A percentile compares a stretch with the other conserved stretches of the same genome.
Conservation (phyloP, 2,329 filamentous ascomycete genomes). For the Ophiostoma himal-ulmi region DNA sequence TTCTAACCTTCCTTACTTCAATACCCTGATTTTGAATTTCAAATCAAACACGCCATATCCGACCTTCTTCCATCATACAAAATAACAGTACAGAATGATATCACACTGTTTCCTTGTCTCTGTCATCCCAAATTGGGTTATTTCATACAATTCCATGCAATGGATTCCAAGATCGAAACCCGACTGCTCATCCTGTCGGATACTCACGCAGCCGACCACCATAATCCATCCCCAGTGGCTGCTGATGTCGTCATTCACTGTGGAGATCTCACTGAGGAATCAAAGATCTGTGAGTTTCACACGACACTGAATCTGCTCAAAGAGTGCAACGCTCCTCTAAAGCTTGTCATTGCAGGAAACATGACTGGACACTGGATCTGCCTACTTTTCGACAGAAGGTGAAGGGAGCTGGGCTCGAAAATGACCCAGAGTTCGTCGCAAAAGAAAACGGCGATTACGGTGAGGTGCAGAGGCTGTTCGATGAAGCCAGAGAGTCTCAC, state of each 20-base stretch:
- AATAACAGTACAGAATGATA: no score
- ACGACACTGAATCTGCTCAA: constrained; percentile 40
- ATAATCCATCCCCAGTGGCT: constrained; percentile 18
- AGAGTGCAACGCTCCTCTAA: constrained; percentile 43
- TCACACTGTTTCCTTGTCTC: no score
- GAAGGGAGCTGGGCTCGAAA: constrained; percentile 11
- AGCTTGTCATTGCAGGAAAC: constrained; percentile 51
- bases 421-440: constrained; percentile 14
- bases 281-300: constrained; percentile 38
- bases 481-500: constrained; percentile 31
- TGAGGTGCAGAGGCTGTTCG: constrained; percentile 33
- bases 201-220: constrained; percentile 33
- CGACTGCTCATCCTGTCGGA: constrained; percentile 42
- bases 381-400: constrained; percentile 32
- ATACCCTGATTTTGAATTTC: no score
- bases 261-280: constrained; percentile 45
- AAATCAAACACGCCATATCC: no score
- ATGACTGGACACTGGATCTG: constrained; percentile 42
- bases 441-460: not conserved
- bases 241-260: constrained; percentile 48
- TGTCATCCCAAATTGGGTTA: no score
- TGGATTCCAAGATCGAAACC: no score
- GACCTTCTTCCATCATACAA: no score
- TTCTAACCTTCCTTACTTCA: no score
- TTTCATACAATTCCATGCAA: no score